A percentile compares a stretch with the other conserved stretches of the same genome.
phyloP scores from a whole-genome alignment of 192 early-diverging fungal genomes.

The Phlyctochytrium planicorne region DNA sequence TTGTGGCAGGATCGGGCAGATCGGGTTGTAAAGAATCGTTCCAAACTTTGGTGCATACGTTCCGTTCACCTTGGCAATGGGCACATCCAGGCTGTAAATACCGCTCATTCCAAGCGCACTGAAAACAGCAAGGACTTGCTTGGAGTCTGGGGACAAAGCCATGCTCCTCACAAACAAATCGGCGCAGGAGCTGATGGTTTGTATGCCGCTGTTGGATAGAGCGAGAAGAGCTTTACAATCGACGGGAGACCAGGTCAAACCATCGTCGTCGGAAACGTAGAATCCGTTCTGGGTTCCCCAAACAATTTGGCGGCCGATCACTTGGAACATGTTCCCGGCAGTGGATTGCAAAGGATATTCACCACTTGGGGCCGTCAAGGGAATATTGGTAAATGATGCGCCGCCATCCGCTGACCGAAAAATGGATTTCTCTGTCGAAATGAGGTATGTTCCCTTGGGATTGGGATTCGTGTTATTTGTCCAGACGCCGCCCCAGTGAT shows the following conservation, averaged over 20 bases:
- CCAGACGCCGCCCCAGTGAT: no score
- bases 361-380: not conserved
- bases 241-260: not conserved
- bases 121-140: not conserved
- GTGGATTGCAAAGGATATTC: not conserved
- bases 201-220: not conserved
- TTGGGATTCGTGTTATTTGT: no score
- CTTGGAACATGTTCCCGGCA: not conserved
- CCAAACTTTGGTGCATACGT: no score
- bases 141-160: not conserved
- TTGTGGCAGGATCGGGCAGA: no score
- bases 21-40: no score
- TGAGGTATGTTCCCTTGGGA: not conserved
- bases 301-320: not conserved
- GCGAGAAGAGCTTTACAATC: not conserved
- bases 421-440: not conserved
- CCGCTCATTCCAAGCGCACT: not conserved
- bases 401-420: not conserved
- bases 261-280: not conserved
- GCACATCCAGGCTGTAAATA: not conserved
- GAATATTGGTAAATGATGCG: not conserved
- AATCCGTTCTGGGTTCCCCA: not conserved
- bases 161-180: not conserved
- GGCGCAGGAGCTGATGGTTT: not conserved
- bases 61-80: no score